A percentile compares a stretch with the other conserved stretches of the same genome.
Evolutionary conservation across 2,329 filamentous ascomycete genomes (phyloP).

Genomic region (Trichophyton schoenleinii): DNA sequence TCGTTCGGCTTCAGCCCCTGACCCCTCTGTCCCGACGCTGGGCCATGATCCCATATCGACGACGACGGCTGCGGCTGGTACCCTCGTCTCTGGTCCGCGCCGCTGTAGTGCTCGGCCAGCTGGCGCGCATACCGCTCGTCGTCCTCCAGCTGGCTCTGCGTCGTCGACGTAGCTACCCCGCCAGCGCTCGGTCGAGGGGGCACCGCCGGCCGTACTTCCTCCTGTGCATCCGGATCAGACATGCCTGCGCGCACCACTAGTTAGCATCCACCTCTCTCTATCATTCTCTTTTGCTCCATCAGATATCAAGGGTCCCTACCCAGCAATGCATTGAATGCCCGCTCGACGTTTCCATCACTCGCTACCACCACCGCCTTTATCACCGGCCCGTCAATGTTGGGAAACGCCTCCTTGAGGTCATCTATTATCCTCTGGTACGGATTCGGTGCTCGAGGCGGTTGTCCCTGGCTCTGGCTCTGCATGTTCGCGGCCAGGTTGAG

Average conservation of each 20-base stretch:
- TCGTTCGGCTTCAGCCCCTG: conserved; percentile 46
- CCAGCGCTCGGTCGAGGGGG: conserved; percentile 62
- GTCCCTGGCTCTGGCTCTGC: conserved; percentile 52
- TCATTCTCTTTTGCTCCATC: too few relatives aligned
- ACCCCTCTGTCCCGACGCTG: conserved; percentile 31
- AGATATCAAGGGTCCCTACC: conserved; percentile 35
- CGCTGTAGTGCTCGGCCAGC: conserved; percentile 78
- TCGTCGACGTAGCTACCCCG: conserved; percentile 38
- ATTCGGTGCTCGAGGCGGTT: conserved; percentile 50
- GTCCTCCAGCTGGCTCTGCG: conserved; percentile 70
- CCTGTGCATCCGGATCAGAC: conserved; percentile 64
- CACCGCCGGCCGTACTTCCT: conserved; percentile 52
- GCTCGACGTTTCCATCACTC: conserved; percentile 76
- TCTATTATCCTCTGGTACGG: conserved; percentile 74
- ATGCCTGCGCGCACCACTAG: conserved; percentile 39
- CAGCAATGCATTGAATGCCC: conserved; percentile 87
- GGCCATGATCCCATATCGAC: conserved; percentile 20
- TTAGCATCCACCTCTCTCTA: background rate
- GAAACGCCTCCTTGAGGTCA: conserved; percentile 89
- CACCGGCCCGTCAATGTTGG: conserved; percentile 63
- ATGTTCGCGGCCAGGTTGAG: conserved; percentile 35
- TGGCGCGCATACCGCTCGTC: conserved; percentile 88
- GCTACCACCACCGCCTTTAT: conserved; percentile 80
- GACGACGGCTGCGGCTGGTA: conserved; percentile 1
- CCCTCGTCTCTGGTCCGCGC: conserved; percentile 20